Conservation (phyloP, 2,329 filamentous ascomycete species). For the Epichloe hybrida region DNA sequence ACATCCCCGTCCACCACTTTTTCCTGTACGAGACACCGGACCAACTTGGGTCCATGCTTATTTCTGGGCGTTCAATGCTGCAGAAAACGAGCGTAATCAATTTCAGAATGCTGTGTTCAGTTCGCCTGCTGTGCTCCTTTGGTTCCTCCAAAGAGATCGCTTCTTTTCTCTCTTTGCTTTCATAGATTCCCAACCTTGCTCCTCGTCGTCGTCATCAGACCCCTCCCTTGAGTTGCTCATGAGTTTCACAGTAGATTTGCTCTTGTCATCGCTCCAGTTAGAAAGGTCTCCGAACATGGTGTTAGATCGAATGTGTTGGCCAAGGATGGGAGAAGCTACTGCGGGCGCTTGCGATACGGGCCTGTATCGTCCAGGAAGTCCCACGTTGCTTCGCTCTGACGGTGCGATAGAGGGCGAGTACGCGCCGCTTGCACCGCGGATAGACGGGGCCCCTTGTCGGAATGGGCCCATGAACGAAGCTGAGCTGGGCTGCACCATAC, state of each 20-base stretch:
- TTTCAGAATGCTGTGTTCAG: constrained; percentile 33
- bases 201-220: constrained; percentile 42
- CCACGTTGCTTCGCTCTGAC: constrained; percentile 88
- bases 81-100: not conserved
- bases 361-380: constrained; percentile 77
- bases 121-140: constrained; percentile 39
- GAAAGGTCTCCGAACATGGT: constrained; percentile 19
- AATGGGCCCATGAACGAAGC: constrained; percentile 41
- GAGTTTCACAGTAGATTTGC: constrained; percentile 24
- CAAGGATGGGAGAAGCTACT: constrained; percentile 13
- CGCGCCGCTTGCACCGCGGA: constrained; percentile 29
- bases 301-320: constrained; percentile 18
- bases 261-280: constrained; percentile 21
- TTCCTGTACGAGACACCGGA: no score
- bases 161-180: constrained; percentile 56
- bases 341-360: constrained; percentile 59
- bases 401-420: constrained; percentile 90
- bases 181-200: constrained; percentile 58
- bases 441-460: constrained; percentile 18
- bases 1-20: no score
- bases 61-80: no score
- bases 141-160: constrained; percentile 49
- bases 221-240: constrained; percentile 26
- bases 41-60: no score
- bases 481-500: constrained; percentile 62